Percentiles rank a stretch among this genome's conserved stretches.
Conservation (phyloP, 108 stramenopile species). For the Skeletonema menzelii region DNA sequence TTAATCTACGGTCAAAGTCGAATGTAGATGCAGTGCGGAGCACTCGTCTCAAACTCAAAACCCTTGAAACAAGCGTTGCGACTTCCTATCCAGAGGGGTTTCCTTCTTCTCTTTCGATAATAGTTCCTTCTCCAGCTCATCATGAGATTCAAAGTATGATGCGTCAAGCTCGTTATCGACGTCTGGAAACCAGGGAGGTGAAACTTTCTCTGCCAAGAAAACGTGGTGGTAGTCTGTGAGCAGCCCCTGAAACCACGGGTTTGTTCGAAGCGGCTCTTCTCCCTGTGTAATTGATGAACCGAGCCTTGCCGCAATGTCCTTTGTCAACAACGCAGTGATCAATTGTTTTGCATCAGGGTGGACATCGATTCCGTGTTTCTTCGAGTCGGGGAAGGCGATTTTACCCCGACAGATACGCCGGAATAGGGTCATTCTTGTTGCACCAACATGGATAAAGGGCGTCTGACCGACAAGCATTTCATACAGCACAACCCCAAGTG, state of each 20-base stretch:
- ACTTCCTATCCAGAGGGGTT: constrained; percentile 21
- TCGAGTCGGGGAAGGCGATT: constrained; percentile 40
- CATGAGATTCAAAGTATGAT: constrained; percentile 42
- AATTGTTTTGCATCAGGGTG: constrained; percentile 17
- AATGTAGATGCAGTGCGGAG: background rate
- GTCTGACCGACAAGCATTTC: constrained; percentile 81
- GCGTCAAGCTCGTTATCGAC: constrained; percentile 41
- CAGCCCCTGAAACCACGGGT: constrained; percentile 44
- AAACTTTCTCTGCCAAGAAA: constrained; percentile 1
- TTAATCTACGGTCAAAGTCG: background rate
- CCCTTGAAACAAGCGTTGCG: constrained; percentile 33
- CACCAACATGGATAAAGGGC: constrained; percentile 65
- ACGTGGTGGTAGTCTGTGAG: constrained; percentile 16
- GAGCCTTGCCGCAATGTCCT: constrained; percentile 20
- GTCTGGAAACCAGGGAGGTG: constrained; percentile 44
- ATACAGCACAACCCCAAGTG: constrained; percentile 78
- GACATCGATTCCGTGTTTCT: constrained; percentile 42
- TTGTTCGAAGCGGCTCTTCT: constrained; percentile 37
- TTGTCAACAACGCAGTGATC: constrained; percentile 32
- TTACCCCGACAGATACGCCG: constrained; percentile 59
- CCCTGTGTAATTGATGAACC: constrained; percentile 34
- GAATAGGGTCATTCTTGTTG: constrained; percentile 59
- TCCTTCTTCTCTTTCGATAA: constrained; percentile 26
- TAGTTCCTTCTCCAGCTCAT: constrained; percentile 22
- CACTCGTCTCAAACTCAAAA: constrained; percentile 19